Conservation (phyloP, 345 rosid genomes). For the Populus simonii region DNA sequence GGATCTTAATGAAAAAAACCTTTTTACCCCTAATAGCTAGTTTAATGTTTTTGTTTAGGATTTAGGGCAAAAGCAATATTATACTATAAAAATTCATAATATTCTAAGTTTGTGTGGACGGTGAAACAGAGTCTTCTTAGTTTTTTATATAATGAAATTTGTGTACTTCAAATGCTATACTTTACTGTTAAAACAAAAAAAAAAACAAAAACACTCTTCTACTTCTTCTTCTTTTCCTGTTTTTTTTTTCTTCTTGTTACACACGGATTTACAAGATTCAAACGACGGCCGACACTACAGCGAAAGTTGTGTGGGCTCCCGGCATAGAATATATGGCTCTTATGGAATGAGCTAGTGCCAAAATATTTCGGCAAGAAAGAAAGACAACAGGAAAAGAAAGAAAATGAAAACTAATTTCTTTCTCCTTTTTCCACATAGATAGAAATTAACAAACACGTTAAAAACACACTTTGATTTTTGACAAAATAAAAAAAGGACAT, state of each 20-base stretch:
- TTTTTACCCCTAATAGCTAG: too few species aligned
- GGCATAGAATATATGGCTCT: not conserved
- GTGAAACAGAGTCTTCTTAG: too few species aligned
- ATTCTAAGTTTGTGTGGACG: too few species aligned
- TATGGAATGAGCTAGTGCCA: not conserved
- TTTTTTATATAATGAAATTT: not conserved
- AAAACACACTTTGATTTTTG: too few species aligned
- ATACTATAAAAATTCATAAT: too few species aligned
- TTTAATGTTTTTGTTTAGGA: too few species aligned
- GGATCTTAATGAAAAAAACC: too few species aligned
- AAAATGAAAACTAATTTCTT: not conserved
- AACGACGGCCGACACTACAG: conserved; percentile 21
- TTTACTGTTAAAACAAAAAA: not conserved
- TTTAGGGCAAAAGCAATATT: too few species aligned
- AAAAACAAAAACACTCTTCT: not conserved
- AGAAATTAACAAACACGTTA: not conserved
- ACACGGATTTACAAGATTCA: too few species aligned
- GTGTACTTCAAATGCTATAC: not conserved
- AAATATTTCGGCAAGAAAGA: not conserved
- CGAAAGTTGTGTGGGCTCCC: not conserved
- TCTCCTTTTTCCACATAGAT: not conserved
- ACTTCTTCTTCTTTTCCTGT: too few species aligned
- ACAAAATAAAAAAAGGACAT: too few species aligned
- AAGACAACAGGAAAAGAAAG: not conserved
- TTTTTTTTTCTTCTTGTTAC: too few species aligned